These are phyloP conservation scores for Fraxinus sp. DNA, from an alignment of 305 asterid genomes.

Conservation along the genomic window DNA sequence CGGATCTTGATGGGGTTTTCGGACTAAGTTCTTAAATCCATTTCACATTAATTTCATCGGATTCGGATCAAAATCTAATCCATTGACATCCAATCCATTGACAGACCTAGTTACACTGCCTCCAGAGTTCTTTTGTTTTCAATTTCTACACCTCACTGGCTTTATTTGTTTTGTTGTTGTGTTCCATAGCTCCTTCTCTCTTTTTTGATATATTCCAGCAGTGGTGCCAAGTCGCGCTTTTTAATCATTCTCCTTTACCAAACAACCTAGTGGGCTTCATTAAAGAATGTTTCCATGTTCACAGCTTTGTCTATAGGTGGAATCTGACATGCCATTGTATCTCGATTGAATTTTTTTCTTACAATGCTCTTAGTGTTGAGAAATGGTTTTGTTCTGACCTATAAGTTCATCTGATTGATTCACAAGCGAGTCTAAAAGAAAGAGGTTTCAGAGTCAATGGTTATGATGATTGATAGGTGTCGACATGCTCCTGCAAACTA, in stretches of 20 bases:
- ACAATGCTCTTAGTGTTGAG: neutral
- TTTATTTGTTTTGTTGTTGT: neutral
- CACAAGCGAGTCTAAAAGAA: neutral
- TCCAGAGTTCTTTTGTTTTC: neutral
- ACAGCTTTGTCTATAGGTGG: neutral
- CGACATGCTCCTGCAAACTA: neutral
- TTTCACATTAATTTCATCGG: too few species aligned
- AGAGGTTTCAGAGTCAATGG: neutral
- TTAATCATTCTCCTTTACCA: neutral
- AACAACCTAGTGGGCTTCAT: neutral
- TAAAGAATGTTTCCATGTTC: neutral
- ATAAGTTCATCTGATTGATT: neutral
- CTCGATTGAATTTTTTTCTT: neutral
- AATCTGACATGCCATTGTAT: neutral
- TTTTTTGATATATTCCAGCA: neutral
- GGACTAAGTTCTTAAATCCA: too few species aligned
- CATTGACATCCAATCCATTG: too few species aligned
- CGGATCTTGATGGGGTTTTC: too few species aligned
- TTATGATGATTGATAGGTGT: neutral
- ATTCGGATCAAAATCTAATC: too few species aligned
- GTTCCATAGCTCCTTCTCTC: neutral
- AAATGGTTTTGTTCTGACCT: neutral
- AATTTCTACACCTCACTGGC: neutral
- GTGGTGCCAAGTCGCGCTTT: neutral
- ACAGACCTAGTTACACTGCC: neutral